Base-by-base conservation (phyloP, 768 basidiomycete species). In the Lactarius psammicola region DNA sequence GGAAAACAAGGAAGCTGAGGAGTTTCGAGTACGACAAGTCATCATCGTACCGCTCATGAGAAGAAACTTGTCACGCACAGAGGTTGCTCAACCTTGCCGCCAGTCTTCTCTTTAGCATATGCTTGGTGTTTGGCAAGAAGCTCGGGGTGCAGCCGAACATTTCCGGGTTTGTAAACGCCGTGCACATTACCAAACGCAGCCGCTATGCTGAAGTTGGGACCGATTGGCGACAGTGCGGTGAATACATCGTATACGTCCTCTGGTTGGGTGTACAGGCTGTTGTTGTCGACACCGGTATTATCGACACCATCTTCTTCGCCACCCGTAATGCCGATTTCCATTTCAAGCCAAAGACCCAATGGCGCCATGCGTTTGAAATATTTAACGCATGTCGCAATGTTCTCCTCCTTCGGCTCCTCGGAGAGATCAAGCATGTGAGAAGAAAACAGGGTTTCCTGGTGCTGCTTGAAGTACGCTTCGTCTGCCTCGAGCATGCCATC, bases 241-340 rank as follows among this genome's bases (percentile, higher is more conserved):
- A 96, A 83, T 68, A 99, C 92, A 59, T 98, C 95, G 73, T 81
- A 96, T 73, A 99, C 87, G 72, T 99, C 96, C 72, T 94, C 89
- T 44, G 97, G 95, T 78, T 99, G 97, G 31, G 97, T 99, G 84
- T 99, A 99, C 73, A 98, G 82, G 66, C 85, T 84, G 55, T 88
- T 81, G 79, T 98, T 99, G 81, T 99, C 97, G 68, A 94, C 94
- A 49, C 82, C 87, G 55, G 94, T 89, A 84, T 99, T 99, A 80
- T 99, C 96, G 57, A 99, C 97, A 75, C 97, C 96, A 74, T 98
- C 97, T 77, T 99, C 97, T 78, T 99, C 97, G 72, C 97, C 97
- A 74, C 97, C 97, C 59, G 97, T 99, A 79, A 99, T 98, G 74
- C 97, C 97, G 76, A 99, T 99, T 80, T 99, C 97, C 97, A 99